Evolutionary conservation across 352 stramenopile genomes (phyloP).

Genomic region (Globisporangium viniferum): DNA sequence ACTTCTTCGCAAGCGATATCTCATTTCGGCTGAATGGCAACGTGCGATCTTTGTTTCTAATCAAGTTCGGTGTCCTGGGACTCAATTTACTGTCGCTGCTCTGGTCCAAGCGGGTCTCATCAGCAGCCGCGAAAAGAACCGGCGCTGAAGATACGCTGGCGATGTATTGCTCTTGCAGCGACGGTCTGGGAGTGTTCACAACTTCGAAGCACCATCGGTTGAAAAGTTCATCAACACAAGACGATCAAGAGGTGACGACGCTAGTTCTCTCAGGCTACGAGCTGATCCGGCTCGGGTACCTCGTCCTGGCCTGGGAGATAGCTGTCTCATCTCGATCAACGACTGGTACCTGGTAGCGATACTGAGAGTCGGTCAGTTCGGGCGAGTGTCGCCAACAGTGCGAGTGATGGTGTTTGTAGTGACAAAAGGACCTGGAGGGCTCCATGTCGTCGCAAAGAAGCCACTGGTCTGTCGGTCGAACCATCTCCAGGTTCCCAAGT

Average conservation of each 20-base stretch:
- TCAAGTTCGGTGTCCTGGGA: not conserved
- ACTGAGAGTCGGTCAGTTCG: not conserved
- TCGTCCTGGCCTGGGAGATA: not conserved
- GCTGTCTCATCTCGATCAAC: not conserved
- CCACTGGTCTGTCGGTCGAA: constrained; percentile 1
- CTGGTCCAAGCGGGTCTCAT: not conserved
- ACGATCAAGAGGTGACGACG: no score
- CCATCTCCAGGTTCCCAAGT: not conserved
- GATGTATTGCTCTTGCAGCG: not conserved
- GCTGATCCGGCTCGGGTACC: not conserved
- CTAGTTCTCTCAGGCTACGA: not conserved
- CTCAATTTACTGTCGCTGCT: not conserved
- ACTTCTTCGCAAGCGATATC: constrained; percentile 4
- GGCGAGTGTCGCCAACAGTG: not conserved
- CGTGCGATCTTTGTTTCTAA: not conserved
- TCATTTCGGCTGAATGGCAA: not conserved
- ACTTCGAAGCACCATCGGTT: no score
- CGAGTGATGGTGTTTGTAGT: not conserved
- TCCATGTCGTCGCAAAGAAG: not conserved
- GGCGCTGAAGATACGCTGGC: not conserved
- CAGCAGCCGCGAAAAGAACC: not conserved
- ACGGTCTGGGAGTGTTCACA: not conserved
- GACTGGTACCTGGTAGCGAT: not conserved
- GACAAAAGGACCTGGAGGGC: not conserved
- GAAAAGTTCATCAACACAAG: no score